Evolutionary conservation across 192 early-diverging fungal species (phyloP), one percentile per base, ranked within the genome.

Genomic region (Coemansia furcata): DNA sequence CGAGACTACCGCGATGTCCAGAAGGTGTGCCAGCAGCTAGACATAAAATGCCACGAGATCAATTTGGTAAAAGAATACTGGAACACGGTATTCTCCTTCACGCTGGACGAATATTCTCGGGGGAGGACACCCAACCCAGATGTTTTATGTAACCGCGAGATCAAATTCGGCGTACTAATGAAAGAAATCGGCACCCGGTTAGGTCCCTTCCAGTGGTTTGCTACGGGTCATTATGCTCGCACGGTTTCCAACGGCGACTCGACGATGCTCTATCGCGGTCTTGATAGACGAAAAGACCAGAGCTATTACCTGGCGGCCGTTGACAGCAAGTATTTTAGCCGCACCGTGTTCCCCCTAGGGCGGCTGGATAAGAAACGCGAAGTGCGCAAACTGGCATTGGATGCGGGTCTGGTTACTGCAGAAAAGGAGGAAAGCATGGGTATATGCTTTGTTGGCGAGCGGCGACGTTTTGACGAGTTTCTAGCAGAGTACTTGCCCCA

Each of bases 121-220:
- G 93, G 94, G 0, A 19, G 80, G 19, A 98, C 95, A 0, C 95
- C 97, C 6, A 99, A 99, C 60, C 97, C 97, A 10, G 97, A 99
- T 71, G 78, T 99, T 9, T 60, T 85, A 7, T 99, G 97, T 74
- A 99, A 99, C 70, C 78, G 83, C 6, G 83, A 90, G 62, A 96
- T 99, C 78, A 99, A 99, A 76, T 99, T 99, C 86, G 95, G 95
- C 30, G 87, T 87, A 4, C 83, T 99, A 52, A 72, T 92, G n/a
- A 77, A 92, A 1, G 77, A 84, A 63, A 72, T 73, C 43, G 66
- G 36, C 10, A 35, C 39, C 5, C 26, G 62, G 7, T 50, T 81
- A 4, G 19, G 30, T 21, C 14, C 21, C 17, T 44, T 42, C 47
- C 55, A 43, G 66, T 79, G 64, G 87, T 88, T 89, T 66, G 90